Conservation (phyloP, 2,329 filamentous ascomycete genomes). For the Fusarium mexicanum region DNA sequence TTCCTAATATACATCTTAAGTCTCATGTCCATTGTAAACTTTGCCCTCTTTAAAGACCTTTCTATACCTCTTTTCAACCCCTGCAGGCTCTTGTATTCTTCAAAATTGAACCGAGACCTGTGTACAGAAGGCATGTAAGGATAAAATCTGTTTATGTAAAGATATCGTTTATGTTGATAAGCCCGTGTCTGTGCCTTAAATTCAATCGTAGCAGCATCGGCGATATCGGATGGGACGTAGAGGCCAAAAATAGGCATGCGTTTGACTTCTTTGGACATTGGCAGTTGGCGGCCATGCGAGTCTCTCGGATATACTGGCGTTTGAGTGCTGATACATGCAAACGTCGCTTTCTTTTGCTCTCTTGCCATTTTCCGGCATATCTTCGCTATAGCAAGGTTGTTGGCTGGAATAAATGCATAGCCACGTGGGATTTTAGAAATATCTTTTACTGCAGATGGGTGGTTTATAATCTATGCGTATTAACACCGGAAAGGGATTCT, state of each 20-base stretch:
- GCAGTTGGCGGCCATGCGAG: background rate
- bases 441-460: accelerated
- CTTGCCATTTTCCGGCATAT: background rate
- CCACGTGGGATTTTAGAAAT: background rate
- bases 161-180: background rate
- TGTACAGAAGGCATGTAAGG: background rate
- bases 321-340: background rate
- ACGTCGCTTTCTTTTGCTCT: background rate
- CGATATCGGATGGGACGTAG: background rate
- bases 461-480: background rate
- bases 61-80: no score
- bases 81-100: no score
- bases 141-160: background rate
- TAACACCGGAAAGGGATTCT: background rate
- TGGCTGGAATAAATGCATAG: background rate
- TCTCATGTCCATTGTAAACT: background rate
- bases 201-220: background rate
- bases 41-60: background rate
- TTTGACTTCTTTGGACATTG: background rate
- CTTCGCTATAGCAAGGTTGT: background rate
- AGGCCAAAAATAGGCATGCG: background rate
- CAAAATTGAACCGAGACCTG: no score
- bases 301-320: background rate
- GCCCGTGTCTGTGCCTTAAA: background rate
- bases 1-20: background rate